Conservation (phyloP, 2,329 filamentous ascomycete genomes). For the Sphaerostilbella broomeana region DNA sequence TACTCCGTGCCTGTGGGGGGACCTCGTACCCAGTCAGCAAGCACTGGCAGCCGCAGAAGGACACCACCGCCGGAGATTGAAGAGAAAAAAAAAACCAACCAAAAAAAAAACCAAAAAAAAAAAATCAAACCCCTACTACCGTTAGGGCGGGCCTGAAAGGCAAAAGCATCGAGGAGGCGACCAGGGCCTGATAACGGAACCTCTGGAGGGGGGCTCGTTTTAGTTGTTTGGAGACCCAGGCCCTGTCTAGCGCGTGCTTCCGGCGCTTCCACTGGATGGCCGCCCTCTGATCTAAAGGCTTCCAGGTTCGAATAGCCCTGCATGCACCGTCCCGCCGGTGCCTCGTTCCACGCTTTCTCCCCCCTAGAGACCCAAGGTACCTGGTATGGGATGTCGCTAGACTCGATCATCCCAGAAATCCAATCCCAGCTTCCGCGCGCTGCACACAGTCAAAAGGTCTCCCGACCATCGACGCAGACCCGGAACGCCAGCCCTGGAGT, state of each 20-base stretch:
- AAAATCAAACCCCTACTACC: constrained; percentile 1
- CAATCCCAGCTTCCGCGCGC: no score
- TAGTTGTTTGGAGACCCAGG: not conserved
- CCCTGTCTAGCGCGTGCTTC: constrained; percentile 8
- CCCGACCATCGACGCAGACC: no score
- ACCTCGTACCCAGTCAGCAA: no score
- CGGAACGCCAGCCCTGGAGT: no score
- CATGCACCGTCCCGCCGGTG: not conserved
- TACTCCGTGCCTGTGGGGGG: constrained; percentile 1
- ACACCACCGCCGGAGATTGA: no score
- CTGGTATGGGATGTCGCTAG: no score
- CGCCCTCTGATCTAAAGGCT: not conserved
- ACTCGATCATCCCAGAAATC: no score
- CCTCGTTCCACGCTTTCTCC: not conserved
- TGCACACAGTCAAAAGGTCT: no score
- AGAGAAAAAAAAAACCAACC: not conserved
- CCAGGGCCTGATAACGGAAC: constrained; percentile 4
- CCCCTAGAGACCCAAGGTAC: not conserved
- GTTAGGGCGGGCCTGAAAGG: no score
- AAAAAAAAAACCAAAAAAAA: not conserved
- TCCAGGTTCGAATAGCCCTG: not conserved
- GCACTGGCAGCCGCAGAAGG: no score
- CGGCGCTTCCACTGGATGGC: constrained; percentile 11
- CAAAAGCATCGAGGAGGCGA: not conserved
- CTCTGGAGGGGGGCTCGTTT: not conserved